Base-by-base conservation (phyloP, 225 moss, liverwort and hornwort genomes). In the Takakia lepidozioides region DNA sequence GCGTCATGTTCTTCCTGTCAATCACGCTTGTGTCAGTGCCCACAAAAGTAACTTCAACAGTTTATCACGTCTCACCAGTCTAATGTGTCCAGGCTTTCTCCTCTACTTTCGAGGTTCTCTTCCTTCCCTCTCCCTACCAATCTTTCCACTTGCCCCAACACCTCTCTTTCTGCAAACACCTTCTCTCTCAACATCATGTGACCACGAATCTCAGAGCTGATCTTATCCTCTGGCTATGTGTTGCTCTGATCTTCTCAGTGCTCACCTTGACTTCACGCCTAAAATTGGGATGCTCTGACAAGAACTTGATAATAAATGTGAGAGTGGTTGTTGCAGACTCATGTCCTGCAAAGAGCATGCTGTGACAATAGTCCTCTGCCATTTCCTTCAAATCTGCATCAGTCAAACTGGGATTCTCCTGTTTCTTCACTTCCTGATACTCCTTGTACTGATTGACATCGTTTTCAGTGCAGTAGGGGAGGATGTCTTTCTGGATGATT, bases 341-440 rank as follows among this genome's bases (percentile, higher is more conserved):
- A 18, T 73, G 68, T 28, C 63, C 68, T 39, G 68, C 56, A 29
- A 68, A 73, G 10, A 68, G 43, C 29, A 68, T 68, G 56, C 68
- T 73, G 59, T 68, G 73, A 0, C 59, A 25, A 43, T 73, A 68
- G 48, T 68, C 73, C 51, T 67, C 59, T 2, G 63, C 73, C 68
- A 63, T 49, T 51, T 68, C 73, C 17, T 49, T 68, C 55, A 73
- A 36, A 15, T 63, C 63, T 16, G 58, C 45, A 0, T 67, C 28
- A 0, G 54, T 50, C 58, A 57, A 50, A 15, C 4, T 50, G 0
- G 67, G 49, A 1, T 72, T 62, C 39, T 63, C 72, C 9, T 52
- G 62, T 35, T 40, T 25, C 54, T 63, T 63, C 48, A 42, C 46
- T 1, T 25, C 42, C 27, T 48, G 29, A 32, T 55, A 56, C 10